Evolutionary conservation across 495 filamentous ascomycete genomes (phyloP), one percentile per base, ranked within the genome.

Genomic region (Neohortaea acidophila): DNA sequence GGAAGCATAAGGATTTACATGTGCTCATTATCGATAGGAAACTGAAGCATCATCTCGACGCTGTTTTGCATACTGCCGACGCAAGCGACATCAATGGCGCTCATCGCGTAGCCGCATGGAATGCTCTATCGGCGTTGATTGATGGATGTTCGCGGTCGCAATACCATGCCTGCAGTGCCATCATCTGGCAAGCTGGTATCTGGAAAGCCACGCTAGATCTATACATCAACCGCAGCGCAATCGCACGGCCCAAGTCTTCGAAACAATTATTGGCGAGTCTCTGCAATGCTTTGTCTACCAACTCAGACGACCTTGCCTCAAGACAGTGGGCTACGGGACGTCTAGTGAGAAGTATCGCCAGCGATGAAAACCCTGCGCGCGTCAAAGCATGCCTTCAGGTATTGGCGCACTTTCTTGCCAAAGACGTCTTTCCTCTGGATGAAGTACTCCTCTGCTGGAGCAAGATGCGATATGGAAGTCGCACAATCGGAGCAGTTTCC

Each of bases 151-250:
- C 45, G 13, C 48, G 47, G 10, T 67, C 70, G 4, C 38, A 54
- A 12, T 43, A 49, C 41, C 43, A 54, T 5, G 33, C 39, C 19
- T 57, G 66, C 1, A 55, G 51, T 13, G 33, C 53, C 34, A 23
- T 70, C 20, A 23, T 52, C 21, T 51, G 49, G 34, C 35, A 38
- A 9, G 51, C 70, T 17, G 47, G 53, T 12, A 63, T 66, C 8
- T 81, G 76, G 59, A 48, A 65, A 10, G 59, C 63, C 29, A 54
- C 80, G 3, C 82, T 89, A 51, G 59, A 74, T 11, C 72, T 80
- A 34, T 87, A 75, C 47, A 60, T 92, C 43, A 66, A 74, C 39
- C 78, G 73, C 59, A 83, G 73, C 44, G 79, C 87, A 45, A 70
- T 74, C 46, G 69, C 78, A 24, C 77, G 77, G 41, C 68, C 77